A percentile compares a stretch with the other conserved stretches of the same genome.
Evolutionary conservation across 345 rosid genomes (phyloP).

Genomic region (Leavenworthia alabamica): DNA sequence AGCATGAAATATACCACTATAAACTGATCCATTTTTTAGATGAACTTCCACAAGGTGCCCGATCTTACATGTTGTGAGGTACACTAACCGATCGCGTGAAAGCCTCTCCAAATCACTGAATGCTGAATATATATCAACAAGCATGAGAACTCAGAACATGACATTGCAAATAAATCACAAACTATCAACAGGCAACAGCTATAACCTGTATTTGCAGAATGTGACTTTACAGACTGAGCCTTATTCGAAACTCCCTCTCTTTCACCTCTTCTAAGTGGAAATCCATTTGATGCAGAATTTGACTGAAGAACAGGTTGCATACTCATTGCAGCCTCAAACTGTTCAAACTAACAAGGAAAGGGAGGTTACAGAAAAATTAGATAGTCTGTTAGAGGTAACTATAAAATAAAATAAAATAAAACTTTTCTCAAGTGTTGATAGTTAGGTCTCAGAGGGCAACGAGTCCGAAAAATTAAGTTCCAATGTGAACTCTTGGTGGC

Average conservation of each 20-base stretch:
- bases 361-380: not conserved
- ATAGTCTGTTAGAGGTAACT: not conserved
- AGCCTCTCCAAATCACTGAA: slow-evolving; percentile 37
- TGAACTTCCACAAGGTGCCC: slow-evolving; percentile 87
- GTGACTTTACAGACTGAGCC: slow-evolving; percentile 47
- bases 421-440: not conserved
- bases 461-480: not conserved
- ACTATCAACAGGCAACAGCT: not conserved
- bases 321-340: slow-evolving; percentile 39
- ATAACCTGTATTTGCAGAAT: slow-evolving; percentile 38
- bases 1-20: slow-evolving; percentile 77
- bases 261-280: slow-evolving; percentile 51
- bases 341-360: slow-evolving; percentile 5
- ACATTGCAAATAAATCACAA: not conserved
- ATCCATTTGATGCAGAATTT: slow-evolving; percentile 57
- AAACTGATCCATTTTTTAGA: slow-evolving; percentile 79
- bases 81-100: slow-evolving; percentile 63
- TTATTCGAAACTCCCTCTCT: slow-evolving; percentile 51
- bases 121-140: slow-evolving; percentile 34
- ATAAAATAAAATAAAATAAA: not conserved
- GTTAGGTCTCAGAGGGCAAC: not conserved
- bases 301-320: slow-evolving; percentile 46
- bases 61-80: slow-evolving; percentile 58
- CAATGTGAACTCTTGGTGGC: not conserved
- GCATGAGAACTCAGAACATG: slow-evolving; percentile 12